Percentiles rank a stretch among this genome's conserved stretches.
Evolutionary conservation across 768 basidiomycete genomes (phyloP).

Genomic region (Tephrocybe sp.): DNA sequence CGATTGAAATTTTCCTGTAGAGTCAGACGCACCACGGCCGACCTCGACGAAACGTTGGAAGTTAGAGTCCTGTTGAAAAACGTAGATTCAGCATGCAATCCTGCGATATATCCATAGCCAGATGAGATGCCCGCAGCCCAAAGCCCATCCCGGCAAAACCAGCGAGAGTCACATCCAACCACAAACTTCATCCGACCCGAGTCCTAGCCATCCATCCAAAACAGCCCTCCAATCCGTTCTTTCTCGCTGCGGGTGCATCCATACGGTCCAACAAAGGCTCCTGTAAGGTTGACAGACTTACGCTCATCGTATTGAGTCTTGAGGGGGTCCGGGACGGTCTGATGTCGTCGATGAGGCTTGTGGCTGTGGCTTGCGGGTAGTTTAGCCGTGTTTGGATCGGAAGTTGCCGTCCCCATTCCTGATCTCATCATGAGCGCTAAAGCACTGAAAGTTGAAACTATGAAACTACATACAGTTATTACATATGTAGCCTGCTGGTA

Average conservation of each 20-base stretch:
- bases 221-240: slow-evolving; percentile 8
- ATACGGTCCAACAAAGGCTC: slow-evolving; percentile 14
- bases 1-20: neutral
- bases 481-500: too few species aligned
- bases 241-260: slow-evolving; percentile 11
- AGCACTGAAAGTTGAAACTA: too few species aligned
- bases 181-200: slow-evolving; percentile 14
- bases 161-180: slow-evolving; percentile 2
- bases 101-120: neutral
- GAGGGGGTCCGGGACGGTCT: slow-evolving; percentile 25
- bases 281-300: slow-evolving; percentile 19
- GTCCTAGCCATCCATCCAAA: slow-evolving; percentile 22
- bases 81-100: slow-evolving; percentile 12
- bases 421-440: neutral
- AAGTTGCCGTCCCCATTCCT: slow-evolving; percentile 11
- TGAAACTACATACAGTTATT: too few species aligned
- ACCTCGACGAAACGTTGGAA: slow-evolving; percentile 99
- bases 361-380: slow-evolving; percentile 17
- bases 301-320: slow-evolving; percentile 31
- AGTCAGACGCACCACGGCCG: slow-evolving; percentile 69
- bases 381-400: slow-evolving; percentile 20
- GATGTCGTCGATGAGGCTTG: slow-evolving; percentile 18
- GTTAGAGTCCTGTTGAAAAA: slow-evolving; percentile 60
- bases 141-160: slow-evolving; percentile 2
- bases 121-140: too few species aligned